A percentile compares a stretch with the other conserved stretches of the same genome.
phyloP scores from a whole-genome alignment of 1,284 basidiomycete species.

The Moesziomyces parantarcticus region DNA sequence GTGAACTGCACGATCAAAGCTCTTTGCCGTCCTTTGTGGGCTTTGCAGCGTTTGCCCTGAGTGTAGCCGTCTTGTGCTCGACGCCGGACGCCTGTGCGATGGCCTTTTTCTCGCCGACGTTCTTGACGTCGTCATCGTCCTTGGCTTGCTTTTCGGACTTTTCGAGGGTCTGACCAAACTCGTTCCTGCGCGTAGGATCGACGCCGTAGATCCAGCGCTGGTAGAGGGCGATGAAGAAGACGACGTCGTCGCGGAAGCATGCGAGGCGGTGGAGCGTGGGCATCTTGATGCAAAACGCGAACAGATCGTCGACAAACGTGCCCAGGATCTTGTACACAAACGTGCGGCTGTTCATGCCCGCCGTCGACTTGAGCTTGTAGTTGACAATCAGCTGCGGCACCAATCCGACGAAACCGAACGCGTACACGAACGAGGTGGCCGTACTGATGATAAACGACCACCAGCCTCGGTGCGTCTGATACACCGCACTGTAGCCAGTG shows the following conservation, averaged over 20 bases:
- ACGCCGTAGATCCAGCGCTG: conserved; percentile 95
- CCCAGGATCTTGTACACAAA: conserved; percentile 94
- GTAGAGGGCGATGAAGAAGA: conserved; percentile 63
- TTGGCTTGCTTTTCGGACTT: conserved; percentile 8
- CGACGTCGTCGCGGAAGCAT: conserved; percentile 75
- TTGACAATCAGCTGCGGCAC: conserved; percentile 71
- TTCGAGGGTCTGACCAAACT: conserved; percentile 80
- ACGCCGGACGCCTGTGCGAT: conserved; percentile 15
- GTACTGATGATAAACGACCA: conserved; percentile 89
- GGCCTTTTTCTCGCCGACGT: conserved; percentile 2
- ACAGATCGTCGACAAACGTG: conserved; percentile 85
- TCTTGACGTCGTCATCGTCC: conserved; percentile 9
- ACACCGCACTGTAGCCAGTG: conserved; percentile 79
- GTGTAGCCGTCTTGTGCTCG: conserved; percentile 23
- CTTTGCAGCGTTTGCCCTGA: conserved; percentile 12
- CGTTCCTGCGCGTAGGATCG: conserved; percentile 92
- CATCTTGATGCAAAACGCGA: conserved; percentile 89
- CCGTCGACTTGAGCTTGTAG: conserved; percentile 86
- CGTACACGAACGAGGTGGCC: conserved; percentile 87
- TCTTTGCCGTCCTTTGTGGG: not conserved
- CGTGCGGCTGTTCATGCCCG: conserved; percentile 95
- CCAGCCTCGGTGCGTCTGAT: conserved; percentile 84
- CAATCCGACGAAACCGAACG: conserved; percentile 90
- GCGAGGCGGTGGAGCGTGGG: conserved; percentile 89
- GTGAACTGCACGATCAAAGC: too few species aligned